A percentile compares a stretch with the other conserved stretches of the same genome.
phyloP scores from a whole-genome alignment of 2,329 filamentous ascomycete genomes.

The Diaporthe longicolla region DNA sequence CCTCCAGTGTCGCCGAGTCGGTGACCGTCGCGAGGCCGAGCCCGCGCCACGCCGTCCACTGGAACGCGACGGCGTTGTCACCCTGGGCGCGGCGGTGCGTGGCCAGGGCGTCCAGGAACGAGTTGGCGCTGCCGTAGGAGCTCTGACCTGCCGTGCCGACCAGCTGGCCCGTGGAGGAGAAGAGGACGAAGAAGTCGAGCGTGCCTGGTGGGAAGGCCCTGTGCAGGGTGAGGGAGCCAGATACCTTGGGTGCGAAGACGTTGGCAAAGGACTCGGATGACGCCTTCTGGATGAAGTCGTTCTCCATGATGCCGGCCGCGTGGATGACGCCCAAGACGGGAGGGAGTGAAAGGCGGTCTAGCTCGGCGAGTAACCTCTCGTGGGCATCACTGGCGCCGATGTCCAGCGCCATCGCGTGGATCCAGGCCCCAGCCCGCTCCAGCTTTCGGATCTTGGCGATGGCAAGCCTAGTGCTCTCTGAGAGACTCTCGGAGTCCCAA shows the following conservation, averaged over 20 bases:
- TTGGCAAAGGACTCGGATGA: slow-evolving; percentile 60
- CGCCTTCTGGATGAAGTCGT: slow-evolving; percentile 55
- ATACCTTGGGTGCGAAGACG: slow-evolving; percentile 66
- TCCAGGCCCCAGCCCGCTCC: slow-evolving; percentile 55
- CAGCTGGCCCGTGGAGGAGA: slow-evolving; percentile 64
- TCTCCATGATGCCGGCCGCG: slow-evolving; percentile 62
- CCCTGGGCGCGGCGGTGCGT: slow-evolving; percentile 53
- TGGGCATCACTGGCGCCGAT: slow-evolving; percentile 59
- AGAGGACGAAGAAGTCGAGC: slow-evolving; percentile 67
- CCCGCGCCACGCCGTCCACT: slow-evolving; percentile 59
- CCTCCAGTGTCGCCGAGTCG: neutral
- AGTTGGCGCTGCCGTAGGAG: slow-evolving; percentile 62
- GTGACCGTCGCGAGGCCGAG: slow-evolving; percentile 51
- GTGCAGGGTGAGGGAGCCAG: slow-evolving; percentile 68
- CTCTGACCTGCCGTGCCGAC: slow-evolving; percentile 66
- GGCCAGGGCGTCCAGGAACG: slow-evolving; percentile 56
- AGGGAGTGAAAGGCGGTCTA: slow-evolving; percentile 54
- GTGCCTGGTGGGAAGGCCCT: slow-evolving; percentile 55
- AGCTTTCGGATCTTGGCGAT: slow-evolving; percentile 38
- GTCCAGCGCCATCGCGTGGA: slow-evolving; percentile 64
- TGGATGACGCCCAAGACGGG: slow-evolving; percentile 61
- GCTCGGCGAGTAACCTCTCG: slow-evolving; percentile 52
- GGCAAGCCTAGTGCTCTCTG: neutral
- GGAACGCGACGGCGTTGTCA: slow-evolving; percentile 57
- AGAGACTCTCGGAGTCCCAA: neutral